Evolutionary conservation across 2,329 filamentous ascomycete species (phyloP).

Genomic region (Chaetomium sp.): DNA sequence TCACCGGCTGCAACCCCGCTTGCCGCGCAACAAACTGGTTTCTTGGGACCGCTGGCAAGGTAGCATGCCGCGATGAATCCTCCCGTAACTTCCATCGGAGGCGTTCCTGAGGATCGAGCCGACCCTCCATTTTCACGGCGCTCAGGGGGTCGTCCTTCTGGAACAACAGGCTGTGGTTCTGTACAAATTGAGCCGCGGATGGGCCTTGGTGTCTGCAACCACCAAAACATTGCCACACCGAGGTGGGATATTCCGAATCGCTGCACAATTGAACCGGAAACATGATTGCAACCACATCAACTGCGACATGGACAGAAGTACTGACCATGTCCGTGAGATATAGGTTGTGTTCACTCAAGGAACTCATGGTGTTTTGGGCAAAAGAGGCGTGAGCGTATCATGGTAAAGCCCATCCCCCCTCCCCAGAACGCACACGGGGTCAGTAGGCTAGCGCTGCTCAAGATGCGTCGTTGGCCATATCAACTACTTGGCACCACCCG

Average conservation of each 20-base stretch:
- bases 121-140: too few relatives aligned
- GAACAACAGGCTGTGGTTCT: constrained; percentile 6
- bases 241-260: constrained; percentile 1
- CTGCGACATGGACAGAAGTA: too few relatives aligned
- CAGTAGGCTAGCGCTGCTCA: neutral
- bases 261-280: neutral
- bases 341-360: neutral
- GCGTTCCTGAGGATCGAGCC: too few relatives aligned
- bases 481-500: neutral
- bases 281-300: neutral
- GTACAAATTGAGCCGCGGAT: neutral
- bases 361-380: too few relatives aligned
- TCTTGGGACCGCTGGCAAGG: neutral
- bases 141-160: neutral
- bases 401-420: neutral
- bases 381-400: neutral
- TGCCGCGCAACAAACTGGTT: neutral
- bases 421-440: neutral
- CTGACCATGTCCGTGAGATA: too few relatives aligned
- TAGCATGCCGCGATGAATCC: neutral
- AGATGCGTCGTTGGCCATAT: neutral
- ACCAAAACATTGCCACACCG: neutral
- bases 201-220: neutral
- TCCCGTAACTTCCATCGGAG: constrained; percentile 2
- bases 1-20: constrained; percentile 14